A percentile compares a stretch with the other conserved stretches of the same genome.
Conservation (phyloP, 371 early-diverging fungal genomes). For the Lichtheimia ornata region DNA sequence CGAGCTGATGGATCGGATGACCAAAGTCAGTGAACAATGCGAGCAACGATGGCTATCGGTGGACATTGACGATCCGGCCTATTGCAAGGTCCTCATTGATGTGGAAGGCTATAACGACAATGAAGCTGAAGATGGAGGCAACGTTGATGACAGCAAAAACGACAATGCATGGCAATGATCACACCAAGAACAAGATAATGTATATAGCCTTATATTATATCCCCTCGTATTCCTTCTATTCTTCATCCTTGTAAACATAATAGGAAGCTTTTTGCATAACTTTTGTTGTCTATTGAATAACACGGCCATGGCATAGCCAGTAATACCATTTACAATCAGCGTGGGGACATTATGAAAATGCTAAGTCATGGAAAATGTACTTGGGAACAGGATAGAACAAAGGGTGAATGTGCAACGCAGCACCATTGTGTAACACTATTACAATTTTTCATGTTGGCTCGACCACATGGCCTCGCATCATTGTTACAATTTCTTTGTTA, state of each 20-base stretch:
- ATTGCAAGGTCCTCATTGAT: slow-evolving; percentile 34
- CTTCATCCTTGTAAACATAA: not conserved
- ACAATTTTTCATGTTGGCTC: not conserved
- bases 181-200: not conserved
- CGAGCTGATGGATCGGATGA: slow-evolving; percentile 35
- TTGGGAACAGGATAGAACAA: not conserved
- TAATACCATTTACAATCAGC: no score
- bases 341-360: no score
- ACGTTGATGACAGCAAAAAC: not conserved
- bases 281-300: not conserved
- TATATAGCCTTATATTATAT: not conserved
- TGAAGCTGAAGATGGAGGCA: not conserved
- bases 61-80: slow-evolving; percentile 35
- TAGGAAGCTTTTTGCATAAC: not conserved
- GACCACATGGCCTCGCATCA: not conserved
- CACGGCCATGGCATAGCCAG: not conserved
- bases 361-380: not conserved
- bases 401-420: not conserved
- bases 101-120: slow-evolving; percentile 1
- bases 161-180: not conserved
- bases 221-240: not conserved
- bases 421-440: not conserved
- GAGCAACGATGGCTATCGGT: slow-evolving; percentile 38
- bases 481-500: not conserved
- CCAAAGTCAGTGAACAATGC: slow-evolving; percentile 35